These are phyloP conservation scores for Hypoxylon lenormandii DNA, from an alignment of 495 filamentous ascomycete genomes.

Conservation along the genomic window DNA sequence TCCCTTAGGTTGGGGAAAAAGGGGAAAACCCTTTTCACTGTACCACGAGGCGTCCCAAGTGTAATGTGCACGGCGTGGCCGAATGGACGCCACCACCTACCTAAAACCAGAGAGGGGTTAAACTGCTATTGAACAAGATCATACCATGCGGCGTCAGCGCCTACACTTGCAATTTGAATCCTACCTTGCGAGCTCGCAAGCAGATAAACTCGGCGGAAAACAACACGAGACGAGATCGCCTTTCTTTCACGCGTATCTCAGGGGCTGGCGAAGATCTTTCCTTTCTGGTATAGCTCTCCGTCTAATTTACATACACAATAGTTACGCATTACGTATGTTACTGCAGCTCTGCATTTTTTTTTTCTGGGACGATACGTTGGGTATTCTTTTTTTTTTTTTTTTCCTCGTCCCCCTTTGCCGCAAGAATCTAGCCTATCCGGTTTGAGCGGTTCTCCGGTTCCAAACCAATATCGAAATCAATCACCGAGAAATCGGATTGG, in stretches of 20 bases:
- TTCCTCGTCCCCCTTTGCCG: conserved; percentile 3
- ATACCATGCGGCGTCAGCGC: conserved; percentile 16
- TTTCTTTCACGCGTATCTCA: conserved; percentile 26
- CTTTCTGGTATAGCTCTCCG: conserved; percentile 40
- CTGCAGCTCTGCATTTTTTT: conserved; percentile 15
- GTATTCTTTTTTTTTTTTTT: too few species aligned
- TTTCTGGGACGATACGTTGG: conserved; percentile 30
- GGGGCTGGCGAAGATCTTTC: conserved; percentile 40
- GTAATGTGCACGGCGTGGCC: too few species aligned
- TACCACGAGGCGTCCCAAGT: too few species aligned
- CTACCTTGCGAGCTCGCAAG: conserved; percentile 17
- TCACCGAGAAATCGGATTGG: conserved; percentile 32
- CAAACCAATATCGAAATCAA: conserved; percentile 22
- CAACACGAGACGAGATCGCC: conserved; percentile 17
- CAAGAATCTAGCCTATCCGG: conserved; percentile 40
- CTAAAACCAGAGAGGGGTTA: not conserved
- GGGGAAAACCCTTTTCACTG: too few species aligned
- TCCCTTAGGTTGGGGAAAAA: too few species aligned
- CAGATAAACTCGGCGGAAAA: conserved; percentile 19
- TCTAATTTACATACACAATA: conserved; percentile 33
- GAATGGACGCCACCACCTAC: not conserved
- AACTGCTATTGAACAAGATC: conserved; percentile 8
- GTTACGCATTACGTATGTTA: conserved; percentile 21
- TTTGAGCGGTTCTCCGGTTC: conserved; percentile 39
- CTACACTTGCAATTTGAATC: conserved; percentile 16